Evolutionary conservation across 2,329 filamentous ascomycete species (phyloP), one percentile per base, ranked within the genome.

Genomic region (Chaetomium olivaceum): DNA sequence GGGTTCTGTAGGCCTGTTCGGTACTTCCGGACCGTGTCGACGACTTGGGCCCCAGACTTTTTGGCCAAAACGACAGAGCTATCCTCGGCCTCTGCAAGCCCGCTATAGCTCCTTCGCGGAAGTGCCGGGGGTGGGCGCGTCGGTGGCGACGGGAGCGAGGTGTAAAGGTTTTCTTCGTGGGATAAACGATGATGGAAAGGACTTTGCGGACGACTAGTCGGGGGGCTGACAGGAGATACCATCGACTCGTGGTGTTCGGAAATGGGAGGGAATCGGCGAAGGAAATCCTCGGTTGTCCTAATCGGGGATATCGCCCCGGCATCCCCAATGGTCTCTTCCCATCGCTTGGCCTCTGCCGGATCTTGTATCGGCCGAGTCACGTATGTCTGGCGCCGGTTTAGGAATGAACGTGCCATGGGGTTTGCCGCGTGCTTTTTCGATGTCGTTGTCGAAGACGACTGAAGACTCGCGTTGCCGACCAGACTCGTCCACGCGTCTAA

Each of bases 401-500:
- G 73, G 62, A 76, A 71, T 7, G 72, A 70, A n/a, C 72, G 73
- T 46, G 72, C 70, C 55, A 65, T 65, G 23, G 55, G 69, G 19
- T 51, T 67, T 57, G 52, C 61, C 65, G 33, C 58, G 58, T 29
- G 61, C 66, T 9, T 62, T 64, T 51, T 67, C 63, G 62, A 62
- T 61, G 61, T 58, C 16, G 66, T 69, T 12, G 70, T 73, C 16
- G 69, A 68, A 4, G 81, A 83, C 12, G 77, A 78, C 65, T 82
- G 79, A 9, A 88, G 80, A 1, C 90, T 88, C 61, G 88, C 84
- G 14, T 81, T 79, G 2, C 95, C 94, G 72, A 97, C 83, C n/a
- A 95, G 78, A 72, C 95, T 89, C 21, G 88, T 80, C 95, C 95
- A 99, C 4, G 92, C 91, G 71, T 93, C 87, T 12, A 99, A 77